Conservation (phyloP, 352 stramenopile genomes). For the Globisporangium cylindrosporum region DNA sequence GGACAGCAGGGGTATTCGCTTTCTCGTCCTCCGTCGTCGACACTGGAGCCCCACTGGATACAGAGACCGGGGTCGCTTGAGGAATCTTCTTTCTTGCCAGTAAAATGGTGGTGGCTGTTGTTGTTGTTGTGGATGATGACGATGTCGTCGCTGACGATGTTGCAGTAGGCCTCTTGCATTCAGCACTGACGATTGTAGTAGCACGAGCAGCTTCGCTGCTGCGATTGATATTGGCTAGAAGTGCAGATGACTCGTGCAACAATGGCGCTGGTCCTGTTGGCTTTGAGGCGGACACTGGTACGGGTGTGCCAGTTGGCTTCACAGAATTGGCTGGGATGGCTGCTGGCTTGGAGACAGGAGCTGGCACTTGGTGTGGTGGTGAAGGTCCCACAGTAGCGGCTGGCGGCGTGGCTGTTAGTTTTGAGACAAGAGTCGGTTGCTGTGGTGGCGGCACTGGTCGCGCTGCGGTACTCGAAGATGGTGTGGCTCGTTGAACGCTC, state of each 20-base stretch:
- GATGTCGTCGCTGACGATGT: not conserved
- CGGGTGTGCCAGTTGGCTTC: not conserved
- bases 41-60: not conserved
- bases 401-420: not conserved
- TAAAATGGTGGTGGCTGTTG: slow-evolving; percentile 10
- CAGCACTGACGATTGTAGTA: not conserved
- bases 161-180: not conserved
- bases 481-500: not conserved
- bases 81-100: slow-evolving; percentile 27
- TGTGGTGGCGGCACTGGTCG: not conserved
- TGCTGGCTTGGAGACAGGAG: not conserved
- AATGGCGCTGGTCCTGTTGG: not conserved
- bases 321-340: not conserved
- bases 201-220: not conserved
- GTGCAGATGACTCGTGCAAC: not conserved
- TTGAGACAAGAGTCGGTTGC: not conserved
- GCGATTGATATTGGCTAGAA: not conserved
- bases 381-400: not conserved
- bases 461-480: not conserved
- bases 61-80: not conserved
- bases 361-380: not conserved
- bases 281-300: not conserved
- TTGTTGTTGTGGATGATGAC: not conserved
- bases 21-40: not conserved
- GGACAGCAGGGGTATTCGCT: not conserved